Evolutionary conservation across 345 rosid genomes (phyloP), one percentile per base, ranked within the genome.

Genomic region (Brassica incana): DNA sequence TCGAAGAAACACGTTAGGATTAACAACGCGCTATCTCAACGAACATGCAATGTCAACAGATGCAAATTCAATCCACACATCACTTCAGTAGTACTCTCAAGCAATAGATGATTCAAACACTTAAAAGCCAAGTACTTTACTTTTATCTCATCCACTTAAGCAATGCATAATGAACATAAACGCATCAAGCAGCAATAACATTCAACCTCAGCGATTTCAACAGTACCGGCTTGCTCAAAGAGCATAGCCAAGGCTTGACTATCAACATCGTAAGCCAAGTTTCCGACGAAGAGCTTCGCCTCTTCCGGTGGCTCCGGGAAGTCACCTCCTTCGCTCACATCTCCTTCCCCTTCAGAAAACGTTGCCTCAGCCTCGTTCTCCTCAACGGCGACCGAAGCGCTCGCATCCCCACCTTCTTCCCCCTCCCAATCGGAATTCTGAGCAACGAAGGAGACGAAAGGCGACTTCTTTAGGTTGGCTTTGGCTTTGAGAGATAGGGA

Each of bases 151-250:
- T 18, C 63, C 73, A 72, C 68, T 68, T 16, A 30, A 61, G 59
- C 36, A 77, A 69, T 43, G 67, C 33, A 10, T 10, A 58, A 40
- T 10, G 14, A 67, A 75, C 67, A 75, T 3, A 66, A n/a, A 54
- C 59, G 1, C 3, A 14, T 30, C 40, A 70, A 16, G 5, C 33
- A 40, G 15, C 33, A 38, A 33, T 15, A 65, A 71, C 5, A 38
- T 1, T 83, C 65, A 95, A 95, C 99, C 97, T 92, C 97, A 7
- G 99, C 89, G 85, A 92, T 86, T 79, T 95, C 99, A 71, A 95
- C 99, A 59, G 90, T 89, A 43, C 99, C 99, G 73, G 95, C 90
- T 80, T 88, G 82, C 82, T 95, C 91, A 80, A 95, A 92, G 71
- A 92, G 84, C 95, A 84, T 83, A 68, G 99, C 97, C 82, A 95